These are phyloP conservation scores for Phyllosticta citribraziliensis DNA, from an alignment of 2,329 filamentous ascomycete species.

Conservation along the genomic window DNA sequence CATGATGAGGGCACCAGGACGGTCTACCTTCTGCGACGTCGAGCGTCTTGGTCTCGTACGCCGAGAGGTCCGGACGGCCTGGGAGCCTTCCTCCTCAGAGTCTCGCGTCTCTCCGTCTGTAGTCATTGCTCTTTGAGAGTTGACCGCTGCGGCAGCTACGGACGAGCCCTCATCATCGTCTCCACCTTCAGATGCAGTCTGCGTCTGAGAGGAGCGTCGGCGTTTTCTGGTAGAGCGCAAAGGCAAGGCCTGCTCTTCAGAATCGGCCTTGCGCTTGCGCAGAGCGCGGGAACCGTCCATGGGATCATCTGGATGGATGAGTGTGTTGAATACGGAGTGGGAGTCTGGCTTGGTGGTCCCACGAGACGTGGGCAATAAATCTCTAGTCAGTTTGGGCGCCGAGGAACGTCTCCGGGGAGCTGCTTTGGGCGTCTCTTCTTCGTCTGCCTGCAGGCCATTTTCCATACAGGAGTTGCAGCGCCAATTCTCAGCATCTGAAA, in stretches of 20 bases:
- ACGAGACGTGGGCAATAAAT: constrained; percentile 60
- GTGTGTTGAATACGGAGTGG: constrained; percentile 66
- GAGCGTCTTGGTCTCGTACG: constrained; percentile 41
- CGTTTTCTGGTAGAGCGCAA: constrained; percentile 32
- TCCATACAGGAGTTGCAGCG: constrained; percentile 49
- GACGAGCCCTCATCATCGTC: constrained; percentile 18
- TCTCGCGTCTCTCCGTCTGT: constrained; percentile 4
- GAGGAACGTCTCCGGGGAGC: constrained; percentile 46
- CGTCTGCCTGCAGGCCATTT: constrained; percentile 40
- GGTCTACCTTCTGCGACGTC: constrained; percentile 15
- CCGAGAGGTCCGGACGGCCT: constrained; percentile 10
- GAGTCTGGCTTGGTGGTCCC: constrained; percentile 57
- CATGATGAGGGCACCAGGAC: constrained; percentile 6
- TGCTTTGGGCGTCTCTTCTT: constrained; percentile 30
- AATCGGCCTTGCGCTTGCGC: constrained; percentile 76
- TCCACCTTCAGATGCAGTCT: constrained; percentile 18
- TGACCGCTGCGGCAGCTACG: constrained; percentile 20
- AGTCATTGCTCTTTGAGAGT: constrained; percentile 14
- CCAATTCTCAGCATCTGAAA: constrained; percentile 48
- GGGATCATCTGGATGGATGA: constrained; percentile 61
- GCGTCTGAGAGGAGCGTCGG: constrained; percentile 14
- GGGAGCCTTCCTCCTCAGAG: constrained; percentile 18
- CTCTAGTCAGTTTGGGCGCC: constrained; percentile 57
- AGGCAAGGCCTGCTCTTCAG: constrained; percentile 50
- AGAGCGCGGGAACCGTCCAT: constrained; percentile 68